Percentiles rank a stretch among this genome's conserved stretches.
Conservation (phyloP, 1,139 yeast species). For the Zygosaccharomyces sapae region DNA sequence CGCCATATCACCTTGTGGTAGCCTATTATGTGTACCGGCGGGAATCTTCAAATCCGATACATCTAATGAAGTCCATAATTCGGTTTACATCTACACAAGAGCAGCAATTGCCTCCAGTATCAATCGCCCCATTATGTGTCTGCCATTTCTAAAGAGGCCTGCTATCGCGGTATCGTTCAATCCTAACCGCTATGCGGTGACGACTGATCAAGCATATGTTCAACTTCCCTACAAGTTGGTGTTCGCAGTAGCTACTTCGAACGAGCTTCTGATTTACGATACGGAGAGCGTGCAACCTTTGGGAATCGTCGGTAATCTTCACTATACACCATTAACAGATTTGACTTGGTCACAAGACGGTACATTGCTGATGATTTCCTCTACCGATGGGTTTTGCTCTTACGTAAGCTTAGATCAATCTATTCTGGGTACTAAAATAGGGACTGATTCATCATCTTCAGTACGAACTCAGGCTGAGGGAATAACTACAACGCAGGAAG, state of each 20-base stretch:
- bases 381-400: conserved; percentile 93
- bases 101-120: conserved; percentile 45
- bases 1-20: conserved; percentile 86
- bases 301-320: conserved; percentile 73
- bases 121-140: conserved; percentile 64
- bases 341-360: conserved; percentile 82
- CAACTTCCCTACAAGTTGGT: conserved; percentile 70
- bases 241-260: conserved; percentile 92
- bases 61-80: conserved; percentile 42
- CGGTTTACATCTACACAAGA: conserved; percentile 74
- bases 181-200: conserved; percentile 54
- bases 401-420: conserved; percentile 49
- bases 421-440: conserved; percentile 48
- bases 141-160: conserved; percentile 79
- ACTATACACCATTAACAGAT: conserved; percentile 86
- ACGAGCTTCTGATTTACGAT: conserved; percentile 76
- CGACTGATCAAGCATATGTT: conserved; percentile 29
- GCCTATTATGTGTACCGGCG: conserved; percentile 72
- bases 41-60: conserved; percentile 52
- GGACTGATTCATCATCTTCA: background rate
- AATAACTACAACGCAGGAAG: background rate
- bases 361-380: conserved; percentile 60
- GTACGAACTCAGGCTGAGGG: background rate
- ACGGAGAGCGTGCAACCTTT: conserved; percentile 67
- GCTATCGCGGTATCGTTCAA: conserved; percentile 78